Base-by-base conservation (phyloP, 345 rosid species). In the Eutrema yunnanense region DNA sequence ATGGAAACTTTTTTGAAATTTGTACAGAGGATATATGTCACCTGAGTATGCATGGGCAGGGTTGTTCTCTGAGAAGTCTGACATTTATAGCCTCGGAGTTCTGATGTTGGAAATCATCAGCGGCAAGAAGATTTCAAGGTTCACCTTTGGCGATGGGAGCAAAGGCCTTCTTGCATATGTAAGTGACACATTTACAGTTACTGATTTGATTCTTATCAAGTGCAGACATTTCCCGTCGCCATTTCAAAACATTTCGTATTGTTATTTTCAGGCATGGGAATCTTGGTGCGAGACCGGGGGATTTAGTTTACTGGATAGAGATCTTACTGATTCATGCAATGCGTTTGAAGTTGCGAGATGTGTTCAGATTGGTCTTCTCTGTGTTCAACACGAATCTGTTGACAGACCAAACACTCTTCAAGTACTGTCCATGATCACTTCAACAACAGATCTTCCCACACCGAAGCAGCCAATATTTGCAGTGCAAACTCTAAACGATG, bases 31-130 rank as follows among this genome's bases (percentile, higher is more conserved):
- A 43, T 75, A 81, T 63, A 81, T 83, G 86, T 66, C 85, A 61
- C 86, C 84, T 1, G 89, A 86, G 74, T 86, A 86, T 37, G 85
- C 82, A 3, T 67, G 81, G 44, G 83, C 80, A 16, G 88, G 88
- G 1, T 60, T 79, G 19, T 86, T 84, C 78, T 82, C 85, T 2
- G 77, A 79, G 44, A 86, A 86, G 72, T 84, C 87, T 0, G 85
- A 84, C 44, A 77, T 84, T 3, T 84, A 82, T 26, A 84, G 87
- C 64, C 82, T 82, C 2, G 85, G 83, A 7, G 90, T 84, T 34
- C 16, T 82, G 67, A 66, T 84, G 67, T 68, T 75, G 10, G 79
- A 75, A 61, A 75, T 69, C 65, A 75, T 75, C 36, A 69, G 59
- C 3, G 70, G 74, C 2, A 56, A 75, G 47, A 62, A 26, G 9